Conservation (phyloP, 768 basidiomycete genomes). For the Lentinus brumalis region DNA sequence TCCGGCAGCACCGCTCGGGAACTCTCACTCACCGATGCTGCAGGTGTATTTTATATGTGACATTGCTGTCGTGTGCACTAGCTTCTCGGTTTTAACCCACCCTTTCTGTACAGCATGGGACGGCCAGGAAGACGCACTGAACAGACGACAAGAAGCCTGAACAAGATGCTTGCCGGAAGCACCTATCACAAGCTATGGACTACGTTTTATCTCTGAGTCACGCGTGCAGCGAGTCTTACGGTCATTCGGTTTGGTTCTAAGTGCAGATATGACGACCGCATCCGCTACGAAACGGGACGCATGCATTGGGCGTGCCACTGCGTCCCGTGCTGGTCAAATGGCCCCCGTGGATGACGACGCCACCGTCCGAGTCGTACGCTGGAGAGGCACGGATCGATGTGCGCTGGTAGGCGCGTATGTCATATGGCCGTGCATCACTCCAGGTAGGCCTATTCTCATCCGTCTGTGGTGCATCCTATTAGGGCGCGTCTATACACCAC, state of each 20-base stretch:
- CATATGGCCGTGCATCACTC: no score
- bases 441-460: constrained; percentile 7
- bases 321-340: no score
- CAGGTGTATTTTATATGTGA: constrained; percentile 14
- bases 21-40: neutral
- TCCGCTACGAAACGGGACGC: neutral
- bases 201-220: neutral
- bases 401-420: neutral
- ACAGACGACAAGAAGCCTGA: neutral
- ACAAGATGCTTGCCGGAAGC: neutral
- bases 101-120: neutral
- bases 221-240: constrained; percentile 5
- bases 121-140: neutral
- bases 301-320: no score
- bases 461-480: neutral
- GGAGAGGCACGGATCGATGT: neutral
- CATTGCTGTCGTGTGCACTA: constrained; percentile 2
- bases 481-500: constrained; percentile 6
- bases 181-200: constrained; percentile 8
- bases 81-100: constrained; percentile 6
- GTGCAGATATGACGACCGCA: neutral
- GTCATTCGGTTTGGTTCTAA: neutral
- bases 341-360: neutral
- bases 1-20: no score
- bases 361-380: neutral